Base-by-base conservation (phyloP, 305 asterid genomes). In the Andrographis paniculata region DNA sequence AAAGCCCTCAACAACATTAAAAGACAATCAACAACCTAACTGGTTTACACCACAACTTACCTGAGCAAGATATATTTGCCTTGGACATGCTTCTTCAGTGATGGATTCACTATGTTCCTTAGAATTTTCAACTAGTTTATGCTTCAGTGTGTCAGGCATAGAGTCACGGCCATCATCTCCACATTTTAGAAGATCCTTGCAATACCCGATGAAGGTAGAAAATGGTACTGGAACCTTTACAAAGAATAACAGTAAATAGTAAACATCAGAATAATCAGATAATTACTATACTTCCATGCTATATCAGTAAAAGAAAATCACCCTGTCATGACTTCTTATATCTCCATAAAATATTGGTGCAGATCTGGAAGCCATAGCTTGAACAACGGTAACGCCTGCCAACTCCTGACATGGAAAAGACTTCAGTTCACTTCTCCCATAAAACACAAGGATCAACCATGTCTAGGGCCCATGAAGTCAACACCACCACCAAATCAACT, bases 311-410 rank as follows among this genome's bases (percentile, higher is more conserved):
- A 50, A 59, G 36, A 17, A 1, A 31, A 42, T 66, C 73, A 81
- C 99, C 94, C 93, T 77, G 57, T 92, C 97, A 53, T 92, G 99
- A 60, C 82, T 76, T 71, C 99, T 80, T 55, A 92, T 92, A 66
- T 87, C 97, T 58, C 99, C 97, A 65, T 78, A 53, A 66, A 87
- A 92, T 40, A 76, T 72, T 10, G 95, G 95, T 46, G 95, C 93
- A 56, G 93, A 72, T 61, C 67, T 70, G 57, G 95, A 92, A 48
- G 78, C 69, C 94, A 92, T 81, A 45, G 93, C 97, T 80, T 82
- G 94, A 65, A 87, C 89, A 20, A 58, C 62, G 7, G 76, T 67
- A 17, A 77, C 69, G 28, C 95, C 95, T 8, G 48, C 88, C 54
- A 45, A 59, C 64, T 79, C 94, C 97, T 92, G 37, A 52, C 59